Percentiles rank a stretch among this genome's conserved stretches.
Conservation (phyloP, 176 grass and related monocot species). For the Musa schizocarpa region DNA sequence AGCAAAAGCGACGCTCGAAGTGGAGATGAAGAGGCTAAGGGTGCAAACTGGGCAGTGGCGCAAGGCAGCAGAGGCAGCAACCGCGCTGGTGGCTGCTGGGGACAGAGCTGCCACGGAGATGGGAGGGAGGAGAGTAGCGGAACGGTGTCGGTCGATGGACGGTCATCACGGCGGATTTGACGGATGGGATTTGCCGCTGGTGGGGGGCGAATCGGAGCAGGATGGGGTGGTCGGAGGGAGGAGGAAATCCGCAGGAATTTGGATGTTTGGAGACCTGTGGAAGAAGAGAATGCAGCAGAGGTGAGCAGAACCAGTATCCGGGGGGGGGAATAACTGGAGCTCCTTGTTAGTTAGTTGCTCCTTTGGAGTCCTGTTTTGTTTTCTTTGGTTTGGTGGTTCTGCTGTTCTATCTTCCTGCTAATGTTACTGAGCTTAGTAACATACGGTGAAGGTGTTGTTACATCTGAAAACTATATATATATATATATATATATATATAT, state of each 20-base stretch:
- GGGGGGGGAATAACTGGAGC: background rate
- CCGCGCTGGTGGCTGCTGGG: constrained; percentile 49
- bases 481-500: constrained; percentile 14
- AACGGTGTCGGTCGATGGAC: constrained; percentile 12
- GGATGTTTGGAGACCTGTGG: constrained; percentile 92
- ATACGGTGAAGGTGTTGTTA: too few relatives aligned
- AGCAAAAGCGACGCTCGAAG: constrained; percentile 48
- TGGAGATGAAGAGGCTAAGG: constrained; percentile 65
- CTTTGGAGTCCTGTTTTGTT: background rate
- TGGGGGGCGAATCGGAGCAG: constrained; percentile 27
- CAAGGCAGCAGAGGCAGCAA: constrained; percentile 75
- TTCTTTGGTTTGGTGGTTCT: background rate
- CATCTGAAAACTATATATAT: constrained; percentile 1
- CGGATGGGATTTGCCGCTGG: constrained; percentile 41
- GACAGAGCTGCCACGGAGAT: constrained; percentile 31
- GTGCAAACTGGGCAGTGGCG: constrained; percentile 94
- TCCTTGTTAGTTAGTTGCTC: background rate
- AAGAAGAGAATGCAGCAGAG: constrained; percentile 68
- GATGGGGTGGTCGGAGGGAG: constrained; percentile 32
- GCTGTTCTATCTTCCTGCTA: background rate
- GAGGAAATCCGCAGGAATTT: constrained; percentile 57
- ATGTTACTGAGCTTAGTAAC: background rate
- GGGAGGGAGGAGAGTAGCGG: background rate
- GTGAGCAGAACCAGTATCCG: background rate
- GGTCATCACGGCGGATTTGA: constrained; percentile 26